Evolutionary conservation across 2,329 filamentous ascomycete genomes (phyloP).

Genomic region (Truncatella angustata): DNA sequence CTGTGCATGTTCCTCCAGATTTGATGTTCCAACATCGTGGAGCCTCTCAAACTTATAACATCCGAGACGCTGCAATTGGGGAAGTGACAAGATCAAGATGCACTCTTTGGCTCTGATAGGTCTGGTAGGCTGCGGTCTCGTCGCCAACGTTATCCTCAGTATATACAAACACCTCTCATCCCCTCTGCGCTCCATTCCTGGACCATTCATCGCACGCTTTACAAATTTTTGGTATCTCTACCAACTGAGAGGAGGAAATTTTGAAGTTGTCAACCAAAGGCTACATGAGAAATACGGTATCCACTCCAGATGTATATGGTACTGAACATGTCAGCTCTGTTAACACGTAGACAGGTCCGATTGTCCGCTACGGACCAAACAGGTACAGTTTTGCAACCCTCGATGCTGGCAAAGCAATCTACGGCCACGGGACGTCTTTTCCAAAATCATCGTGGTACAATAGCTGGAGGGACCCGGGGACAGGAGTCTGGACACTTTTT

Average conservation of each 20-base stretch:
- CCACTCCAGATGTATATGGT: background rate
- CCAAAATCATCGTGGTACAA: slow-evolving; percentile 33
- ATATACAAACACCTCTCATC: background rate
- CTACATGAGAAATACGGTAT: slow-evolving; percentile 30
- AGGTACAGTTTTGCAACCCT: slow-evolving; percentile 44
- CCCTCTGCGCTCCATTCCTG: slow-evolving; percentile 26
- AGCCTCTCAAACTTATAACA: no score
- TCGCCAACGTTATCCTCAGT: background rate
- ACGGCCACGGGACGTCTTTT: slow-evolving; percentile 34
- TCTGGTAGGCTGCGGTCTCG: background rate
- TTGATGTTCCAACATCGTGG: no score
- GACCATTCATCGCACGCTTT: slow-evolving; percentile 37
- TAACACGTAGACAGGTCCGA: slow-evolving; percentile 29
- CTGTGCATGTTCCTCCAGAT: no score
- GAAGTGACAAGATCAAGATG: no score
- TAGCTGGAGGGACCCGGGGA: slow-evolving; percentile 19
- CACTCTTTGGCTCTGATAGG: background rate
- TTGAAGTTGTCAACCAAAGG: slow-evolving; percentile 25
- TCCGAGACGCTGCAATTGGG: no score
- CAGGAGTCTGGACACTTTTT: slow-evolving; percentile 29
- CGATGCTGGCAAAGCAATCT: slow-evolving; percentile 38
- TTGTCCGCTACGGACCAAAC: slow-evolving; percentile 47
- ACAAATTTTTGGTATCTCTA: slow-evolving; percentile 36
- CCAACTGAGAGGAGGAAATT: slow-evolving; percentile 21
- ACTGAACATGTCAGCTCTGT: no score